Base-by-base conservation (phyloP, 2,329 filamentous ascomycete genomes). In the Aspergillus pseudoglaucus region DNA sequence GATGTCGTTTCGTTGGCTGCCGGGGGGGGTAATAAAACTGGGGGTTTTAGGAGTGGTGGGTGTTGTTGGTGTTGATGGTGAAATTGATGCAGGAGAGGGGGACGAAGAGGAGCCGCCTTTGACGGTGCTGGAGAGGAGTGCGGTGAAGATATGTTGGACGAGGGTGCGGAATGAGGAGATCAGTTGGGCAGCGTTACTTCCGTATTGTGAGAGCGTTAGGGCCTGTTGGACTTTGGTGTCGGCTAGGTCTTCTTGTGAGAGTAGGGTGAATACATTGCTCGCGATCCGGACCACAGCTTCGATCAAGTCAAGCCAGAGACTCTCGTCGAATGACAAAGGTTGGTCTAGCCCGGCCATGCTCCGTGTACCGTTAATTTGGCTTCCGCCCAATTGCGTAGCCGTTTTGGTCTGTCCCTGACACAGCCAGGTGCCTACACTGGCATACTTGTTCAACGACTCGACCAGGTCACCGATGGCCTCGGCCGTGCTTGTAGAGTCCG, bases 361-460 rank as follows among this genome's bases (percentile, higher is more conserved):
- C 48, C 49, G 67, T 46, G 56, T 68, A 58, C 53, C 67, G 57
- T 57, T 69, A 56, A 55, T 62, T 48, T 55, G 62, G 39, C 54
- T 52, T 9, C 55, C 47, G 15, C 60, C 59, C 10, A 60, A 56
- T 25, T 60, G 60, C 43, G 65, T 63, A 49, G 72, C 76, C 5
- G 78, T 79, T 59, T 85, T 87, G 43, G 82, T 88, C 63, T 95
- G 89, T 1, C 85, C 83, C 67, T 94, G 88, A 59, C 93, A 97
- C 10, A 98, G 75, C 93, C 93, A 98, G 44, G 95, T 91, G 12
- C 94, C 93, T 1, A 98, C 88, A 54, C 90, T 85, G 1, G 85
- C 83, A 68, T 95, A 97, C 64, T 95, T 96, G 52, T 94, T 84
- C 15, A 98, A 72, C 0, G 85, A 83, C 48, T 82, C 80, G 3